phyloP scores from a whole-genome alignment of 306 rosid genomes.

The Urtica urens region DNA sequence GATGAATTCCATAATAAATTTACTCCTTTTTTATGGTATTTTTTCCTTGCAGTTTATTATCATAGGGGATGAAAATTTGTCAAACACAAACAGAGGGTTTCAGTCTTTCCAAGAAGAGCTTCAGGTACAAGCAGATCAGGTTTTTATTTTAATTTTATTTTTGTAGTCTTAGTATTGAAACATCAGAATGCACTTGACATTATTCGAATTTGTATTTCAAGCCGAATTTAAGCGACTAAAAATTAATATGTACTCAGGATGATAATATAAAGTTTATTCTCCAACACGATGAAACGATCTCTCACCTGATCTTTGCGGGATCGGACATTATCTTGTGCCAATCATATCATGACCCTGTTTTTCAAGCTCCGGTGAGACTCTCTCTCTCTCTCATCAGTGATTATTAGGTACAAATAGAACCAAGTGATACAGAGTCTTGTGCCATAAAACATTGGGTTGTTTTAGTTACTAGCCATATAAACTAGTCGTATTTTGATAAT shows the following conservation, averaged over 20 bases:
- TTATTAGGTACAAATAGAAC: too few species aligned
- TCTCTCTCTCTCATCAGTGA: constrained; percentile 2
- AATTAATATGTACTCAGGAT: constrained; percentile 39
- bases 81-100: constrained; percentile 23
- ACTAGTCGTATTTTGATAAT: too few species aligned
- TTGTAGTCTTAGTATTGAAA: background rate
- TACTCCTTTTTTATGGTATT: too few species aligned
- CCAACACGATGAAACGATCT: constrained; percentile 36
- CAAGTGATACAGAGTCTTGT: too few species aligned
- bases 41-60: constrained; percentile 53
- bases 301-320: constrained; percentile 64
- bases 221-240: too few species aligned
- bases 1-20: too few species aligned
- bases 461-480: too few species aligned
- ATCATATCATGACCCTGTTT: constrained; percentile 57
- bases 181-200: background rate
- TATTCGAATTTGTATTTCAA: too few species aligned
- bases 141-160: too few species aligned
- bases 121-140: constrained; percentile 44
- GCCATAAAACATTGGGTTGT: too few species aligned
- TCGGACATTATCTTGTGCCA: constrained; percentile 67
- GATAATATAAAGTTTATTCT: constrained; percentile 31
- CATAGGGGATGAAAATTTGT: constrained; percentile 30
- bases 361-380: constrained; percentile 52
- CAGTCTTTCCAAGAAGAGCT: constrained; percentile 39